Evolutionary conservation across 2,329 filamentous ascomycete genomes (phyloP), one percentile per base, ranked within the genome.

Genomic region (Chaetomium globosum): DNA sequence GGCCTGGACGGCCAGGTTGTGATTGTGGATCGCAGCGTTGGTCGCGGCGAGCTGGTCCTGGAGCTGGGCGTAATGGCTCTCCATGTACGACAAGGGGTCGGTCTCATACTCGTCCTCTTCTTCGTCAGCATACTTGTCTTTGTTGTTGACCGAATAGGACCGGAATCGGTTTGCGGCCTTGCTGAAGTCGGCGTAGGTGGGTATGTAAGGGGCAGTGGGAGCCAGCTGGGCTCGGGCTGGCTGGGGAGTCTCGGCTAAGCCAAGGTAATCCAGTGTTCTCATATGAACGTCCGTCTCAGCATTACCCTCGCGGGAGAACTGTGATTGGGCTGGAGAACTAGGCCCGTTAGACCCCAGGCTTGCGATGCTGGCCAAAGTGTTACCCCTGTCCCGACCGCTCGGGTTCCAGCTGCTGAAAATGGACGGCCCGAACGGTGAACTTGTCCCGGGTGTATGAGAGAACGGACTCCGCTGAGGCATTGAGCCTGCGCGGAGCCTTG

Each of bases 71-170:
- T 87, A 87, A 60, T 86, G 82, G 66, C 74, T 82, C 65, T 87
- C 84, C 53, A 85, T 80, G 28, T 85, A 78, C 23, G 78, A 78
- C 61, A 85, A 74, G 65, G 79, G 75, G 26, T 83, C 83, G 23
- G 75, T 73, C 46, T 84, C 88, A 66, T 90, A 92, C 19, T 91
- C 89, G 66, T 93, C 90, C 30, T 93, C 89, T 60, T 96, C 93
- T 55, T 92, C 89, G 72, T 96, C 92, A 2, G 91, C 93, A 73
- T 98, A 98, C 77, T 95, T 96, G 76, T 98, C 94, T 78, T 96
- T 97, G 63, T 96, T 96, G 77, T 99, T 99, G 70, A 99, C 95
- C 0, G 95, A 99, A 77, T 97, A 98, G 1, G 95, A 99, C 55
- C 95, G 88, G 82, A 98, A 96, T 60, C 95, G 88, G 76, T 91